phyloP scores from a whole-genome alignment of 2,329 filamentous ascomycete species.

The Dothidotthia symphoricarpi region DNA sequence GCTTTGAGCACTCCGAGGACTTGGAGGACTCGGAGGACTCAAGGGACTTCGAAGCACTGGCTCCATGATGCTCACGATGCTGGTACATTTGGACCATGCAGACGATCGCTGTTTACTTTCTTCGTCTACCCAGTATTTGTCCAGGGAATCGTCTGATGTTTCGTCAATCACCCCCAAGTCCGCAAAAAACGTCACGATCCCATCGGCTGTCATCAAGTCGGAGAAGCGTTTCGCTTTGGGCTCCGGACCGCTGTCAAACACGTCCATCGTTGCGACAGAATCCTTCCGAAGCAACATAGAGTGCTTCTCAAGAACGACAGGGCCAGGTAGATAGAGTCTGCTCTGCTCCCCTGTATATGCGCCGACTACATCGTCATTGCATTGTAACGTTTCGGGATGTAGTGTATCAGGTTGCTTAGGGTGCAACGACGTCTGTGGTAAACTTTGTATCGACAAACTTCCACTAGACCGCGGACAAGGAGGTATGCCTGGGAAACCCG shows the following conservation, averaged over 20 bases:
- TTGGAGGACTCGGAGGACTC: slow-evolving; percentile 1
- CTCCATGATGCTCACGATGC: slow-evolving; percentile 11
- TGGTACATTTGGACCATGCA: slow-evolving; percentile 3
- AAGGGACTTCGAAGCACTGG: slow-evolving; percentile 4
- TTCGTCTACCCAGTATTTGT: slow-evolving; percentile 34
- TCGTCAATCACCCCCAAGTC: slow-evolving; percentile 38
- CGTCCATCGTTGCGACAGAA: slow-evolving; percentile 43
- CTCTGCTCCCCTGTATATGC: slow-evolving; percentile 5
- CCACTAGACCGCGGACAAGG: too few species aligned
- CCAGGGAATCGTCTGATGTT: slow-evolving; percentile 29
- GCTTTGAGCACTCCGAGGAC: slow-evolving; percentile 6
- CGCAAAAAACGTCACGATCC: slow-evolving; percentile 46
- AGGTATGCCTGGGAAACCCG: neutral
- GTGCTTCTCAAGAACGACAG: slow-evolving; percentile 41
- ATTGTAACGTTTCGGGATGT: slow-evolving; percentile 18
- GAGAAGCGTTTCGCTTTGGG: slow-evolving; percentile 19
- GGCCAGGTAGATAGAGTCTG: slow-evolving; percentile 43
- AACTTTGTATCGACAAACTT: neutral
- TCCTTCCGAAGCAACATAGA: slow-evolving; percentile 37
- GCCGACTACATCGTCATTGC: slow-evolving; percentile 1
- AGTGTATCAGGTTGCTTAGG: slow-evolving; percentile 19
- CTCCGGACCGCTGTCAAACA: slow-evolving; percentile 28
- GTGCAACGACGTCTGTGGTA: slow-evolving; percentile 8
- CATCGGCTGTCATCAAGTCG: slow-evolving; percentile 35
- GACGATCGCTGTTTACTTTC: neutral